phyloP scores from a whole-genome alignment of 805 yeast species.

The Yamadazyma phyllophila region DNA sequence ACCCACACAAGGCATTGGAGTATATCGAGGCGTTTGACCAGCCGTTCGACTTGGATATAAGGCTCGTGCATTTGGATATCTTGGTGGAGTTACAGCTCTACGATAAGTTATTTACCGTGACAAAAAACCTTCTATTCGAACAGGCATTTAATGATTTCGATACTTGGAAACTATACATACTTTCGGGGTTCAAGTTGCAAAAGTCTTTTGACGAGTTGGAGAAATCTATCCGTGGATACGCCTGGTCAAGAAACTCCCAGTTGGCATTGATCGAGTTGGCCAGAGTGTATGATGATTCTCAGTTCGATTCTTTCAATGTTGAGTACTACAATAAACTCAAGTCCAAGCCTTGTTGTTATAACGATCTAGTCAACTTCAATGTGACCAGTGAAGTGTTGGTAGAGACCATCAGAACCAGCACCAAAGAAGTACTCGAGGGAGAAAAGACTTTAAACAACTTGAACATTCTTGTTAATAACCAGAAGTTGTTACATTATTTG shows the following conservation, averaged over 20 bases:
- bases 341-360: conserved; percentile 61
- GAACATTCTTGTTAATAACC: conserved; percentile 36
- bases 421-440: not conserved
- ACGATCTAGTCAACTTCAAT: conserved; percentile 49
- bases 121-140: conserved; percentile 42
- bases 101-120: conserved; percentile 40
- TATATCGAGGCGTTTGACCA: conserved; percentile 11
- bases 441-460: conserved; percentile 16
- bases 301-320: conserved; percentile 25
- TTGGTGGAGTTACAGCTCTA: conserved; percentile 43
- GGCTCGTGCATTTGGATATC: conserved; percentile 50
- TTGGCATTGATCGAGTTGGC: conserved; percentile 28
- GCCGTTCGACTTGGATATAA: conserved; percentile 60
- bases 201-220: conserved; percentile 29
- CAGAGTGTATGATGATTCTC: conserved; percentile 18
- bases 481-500: conserved; percentile 47
- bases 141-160: conserved; percentile 69
- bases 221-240: conserved; percentile 9
- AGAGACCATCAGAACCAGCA: conserved; percentile 5
- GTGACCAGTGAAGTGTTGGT: conserved; percentile 19
- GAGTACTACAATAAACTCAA: conserved; percentile 47
- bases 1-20: conserved; percentile 3
- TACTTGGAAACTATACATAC: conserved; percentile 61
- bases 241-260: conserved; percentile 25
- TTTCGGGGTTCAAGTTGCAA: conserved; percentile 40